phyloP scores from a whole-genome alignment of 2,329 filamentous ascomycete genomes.

The Diaporthe ampelina region DNA sequence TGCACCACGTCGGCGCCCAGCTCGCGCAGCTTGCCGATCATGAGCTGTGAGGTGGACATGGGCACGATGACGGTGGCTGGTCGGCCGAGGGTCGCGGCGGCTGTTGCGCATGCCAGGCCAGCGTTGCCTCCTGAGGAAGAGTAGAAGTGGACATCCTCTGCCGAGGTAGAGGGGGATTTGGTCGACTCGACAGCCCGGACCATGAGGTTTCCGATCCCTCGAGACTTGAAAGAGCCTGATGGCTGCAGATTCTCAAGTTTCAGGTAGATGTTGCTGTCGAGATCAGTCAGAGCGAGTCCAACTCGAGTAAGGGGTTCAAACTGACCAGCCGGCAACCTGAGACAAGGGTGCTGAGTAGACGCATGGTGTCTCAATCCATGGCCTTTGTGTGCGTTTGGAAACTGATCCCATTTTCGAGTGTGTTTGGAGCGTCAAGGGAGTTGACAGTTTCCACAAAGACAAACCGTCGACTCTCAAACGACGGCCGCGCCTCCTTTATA shows the following conservation, averaged over 20 bases:
- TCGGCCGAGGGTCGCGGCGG: conserved; percentile 71
- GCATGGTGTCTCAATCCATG: conserved; percentile 79
- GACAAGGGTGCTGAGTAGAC: conserved; percentile 76
- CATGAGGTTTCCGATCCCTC: conserved; percentile 80
- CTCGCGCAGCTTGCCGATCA: conserved; percentile 76
- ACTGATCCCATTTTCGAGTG: conserved; percentile 48
- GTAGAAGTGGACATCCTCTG: conserved; percentile 73
- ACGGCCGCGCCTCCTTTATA: background rate
- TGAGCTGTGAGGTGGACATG: conserved; percentile 71
- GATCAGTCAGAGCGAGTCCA: background rate
- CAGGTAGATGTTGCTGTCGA: conserved; percentile 78
- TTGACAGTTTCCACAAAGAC: background rate
- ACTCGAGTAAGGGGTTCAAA: conserved; percentile 12
- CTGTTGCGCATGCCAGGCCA: conserved; percentile 82
- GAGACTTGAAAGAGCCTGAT: conserved; percentile 86
- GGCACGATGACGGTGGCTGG: conserved; percentile 82
- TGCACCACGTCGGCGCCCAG: conserved; percentile 78
- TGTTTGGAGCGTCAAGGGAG: background rate
- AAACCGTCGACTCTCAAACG: too few species aligned
- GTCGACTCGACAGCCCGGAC: conserved; percentile 58
- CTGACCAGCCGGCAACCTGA: conserved; percentile 76
- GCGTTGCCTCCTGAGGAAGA: conserved; percentile 84
- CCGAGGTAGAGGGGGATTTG: conserved; percentile 47
- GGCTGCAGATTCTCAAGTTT: conserved; percentile 88
- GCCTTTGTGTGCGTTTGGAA: conserved; percentile 50